Percentiles rank a stretch among this genome's conserved stretches.
phyloP scores from a whole-genome alignment of 2,329 filamentous ascomycete species.

The Phaeosphaeriaceae sp. region DNA sequence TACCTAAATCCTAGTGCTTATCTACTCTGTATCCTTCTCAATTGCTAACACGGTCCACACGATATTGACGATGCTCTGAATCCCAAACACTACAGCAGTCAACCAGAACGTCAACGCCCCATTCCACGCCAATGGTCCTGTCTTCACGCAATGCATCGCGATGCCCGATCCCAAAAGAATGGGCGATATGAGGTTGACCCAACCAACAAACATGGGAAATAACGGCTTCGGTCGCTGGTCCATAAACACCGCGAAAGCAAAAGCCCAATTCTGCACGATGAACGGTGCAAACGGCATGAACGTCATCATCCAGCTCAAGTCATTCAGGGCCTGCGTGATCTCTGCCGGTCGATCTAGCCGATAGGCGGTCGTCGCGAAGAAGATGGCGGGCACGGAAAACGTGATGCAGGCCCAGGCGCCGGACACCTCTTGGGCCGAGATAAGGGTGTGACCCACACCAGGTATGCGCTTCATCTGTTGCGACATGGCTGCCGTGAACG shows the following conservation, averaged over 20 bases:
- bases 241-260: constrained; percentile 7
- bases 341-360: constrained; percentile 23
- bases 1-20: too few species aligned
- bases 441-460: constrained; percentile 13
- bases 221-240: constrained; percentile 9
- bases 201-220: constrained; percentile 8
- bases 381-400: constrained; percentile 22
- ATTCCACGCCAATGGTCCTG: constrained; percentile 13
- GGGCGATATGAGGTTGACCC: constrained; percentile 14
- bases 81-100: constrained; percentile 9
- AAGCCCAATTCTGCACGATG: constrained; percentile 16
- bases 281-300: constrained; percentile 18
- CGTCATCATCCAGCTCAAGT: constrained; percentile 22
- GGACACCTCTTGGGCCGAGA: constrained; percentile 18
- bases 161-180: constrained; percentile 10
- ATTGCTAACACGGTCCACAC: neutral
- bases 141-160: constrained; percentile 15
- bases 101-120: constrained; percentile 19
- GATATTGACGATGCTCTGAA: constrained; percentile 1
- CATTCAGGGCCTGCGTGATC: constrained; percentile 29
- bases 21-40: neutral
- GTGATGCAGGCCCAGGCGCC: constrained; percentile 20
- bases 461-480: constrained; percentile 29
- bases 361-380: constrained; percentile 26
- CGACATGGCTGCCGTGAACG: constrained; percentile 26